These are phyloP conservation scores for Tieghemiomyces parasiticus DNA, from an alignment of 192 early-diverging fungal genomes.

Conservation along the genomic window DNA sequence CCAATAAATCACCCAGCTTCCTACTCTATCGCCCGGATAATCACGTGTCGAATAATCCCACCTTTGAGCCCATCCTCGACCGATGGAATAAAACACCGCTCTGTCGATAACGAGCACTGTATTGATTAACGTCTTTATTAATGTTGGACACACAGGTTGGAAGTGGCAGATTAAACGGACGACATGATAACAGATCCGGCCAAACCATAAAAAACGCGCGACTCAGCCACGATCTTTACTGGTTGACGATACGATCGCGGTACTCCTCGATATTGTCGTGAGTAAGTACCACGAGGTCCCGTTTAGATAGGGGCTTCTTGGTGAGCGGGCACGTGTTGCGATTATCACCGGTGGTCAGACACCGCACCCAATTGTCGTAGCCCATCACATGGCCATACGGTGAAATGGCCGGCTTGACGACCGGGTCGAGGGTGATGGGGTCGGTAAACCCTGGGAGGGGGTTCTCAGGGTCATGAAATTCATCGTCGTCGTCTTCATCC, in stretches of 20 bases:
- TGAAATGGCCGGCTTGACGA: slow-evolving; percentile 85
- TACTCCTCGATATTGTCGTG: slow-evolving; percentile 71
- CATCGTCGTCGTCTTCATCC: slow-evolving; percentile 27
- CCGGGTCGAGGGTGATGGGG: slow-evolving; percentile 84
- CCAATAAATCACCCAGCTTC: too few species aligned
- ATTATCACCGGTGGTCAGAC: slow-evolving; percentile 59
- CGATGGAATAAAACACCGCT: too few species aligned
- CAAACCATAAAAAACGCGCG: too few species aligned
- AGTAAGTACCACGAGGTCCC: slow-evolving; percentile 68
- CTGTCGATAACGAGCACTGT: too few species aligned
- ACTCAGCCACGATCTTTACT: slow-evolving; percentile 18
- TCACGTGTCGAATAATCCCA: too few species aligned
- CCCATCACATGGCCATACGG: slow-evolving; percentile 88
- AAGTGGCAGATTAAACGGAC: too few species aligned
- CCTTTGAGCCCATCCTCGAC: too few species aligned
- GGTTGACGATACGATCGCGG: slow-evolving; percentile 50
- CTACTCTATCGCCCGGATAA: too few species aligned
- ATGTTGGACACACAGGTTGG: too few species aligned
- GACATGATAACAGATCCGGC: too few species aligned
- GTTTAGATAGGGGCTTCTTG: slow-evolving; percentile 82
- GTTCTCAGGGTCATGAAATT: slow-evolving; percentile 41
- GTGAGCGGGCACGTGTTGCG: slow-evolving; percentile 88
- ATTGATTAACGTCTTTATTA: too few species aligned
- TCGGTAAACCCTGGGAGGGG: slow-evolving; percentile 85
- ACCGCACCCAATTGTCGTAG: slow-evolving; percentile 77